Evolutionary conservation across 208 protist genomes (phyloP).

Genomic region (Trypanosomatidae sp.): DNA sequence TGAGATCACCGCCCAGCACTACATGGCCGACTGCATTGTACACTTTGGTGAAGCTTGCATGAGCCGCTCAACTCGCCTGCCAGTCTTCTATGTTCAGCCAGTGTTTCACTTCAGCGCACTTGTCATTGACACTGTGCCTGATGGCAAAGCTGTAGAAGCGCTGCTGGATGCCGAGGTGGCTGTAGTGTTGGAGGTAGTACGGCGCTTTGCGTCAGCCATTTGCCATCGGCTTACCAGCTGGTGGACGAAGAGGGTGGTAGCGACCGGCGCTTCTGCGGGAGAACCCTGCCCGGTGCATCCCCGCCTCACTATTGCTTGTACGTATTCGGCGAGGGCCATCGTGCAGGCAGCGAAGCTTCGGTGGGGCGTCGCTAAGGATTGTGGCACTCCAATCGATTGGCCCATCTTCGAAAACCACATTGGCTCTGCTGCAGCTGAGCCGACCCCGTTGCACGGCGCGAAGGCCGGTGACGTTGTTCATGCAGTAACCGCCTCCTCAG

Average conservation of each 20-base stretch:
- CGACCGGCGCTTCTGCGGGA: constrained; percentile 1
- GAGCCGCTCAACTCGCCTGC: constrained; percentile 76
- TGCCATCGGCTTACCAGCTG: constrained; percentile 6
- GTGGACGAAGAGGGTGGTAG: constrained; percentile 2
- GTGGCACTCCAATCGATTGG: constrained; percentile 18
- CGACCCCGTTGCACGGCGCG: background rate
- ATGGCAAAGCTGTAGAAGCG: background rate
- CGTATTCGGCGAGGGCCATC: constrained; percentile 23
- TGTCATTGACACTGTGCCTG: background rate
- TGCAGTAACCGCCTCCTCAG: background rate
- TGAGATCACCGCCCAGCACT: constrained; percentile 90
- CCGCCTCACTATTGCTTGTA: constrained; percentile 20
- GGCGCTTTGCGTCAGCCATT: constrained; percentile 19
- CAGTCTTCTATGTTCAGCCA: constrained; percentile 78
- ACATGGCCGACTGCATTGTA: constrained; percentile 79
- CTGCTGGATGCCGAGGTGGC: constrained; percentile 10
- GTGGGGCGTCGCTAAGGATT: background rate
- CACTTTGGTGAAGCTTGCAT: constrained; percentile 92
- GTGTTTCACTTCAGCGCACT: constrained; percentile 38
- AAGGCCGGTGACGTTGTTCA: background rate
- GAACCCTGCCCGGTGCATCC: constrained; percentile 2
- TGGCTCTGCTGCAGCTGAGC: too few relatives aligned
- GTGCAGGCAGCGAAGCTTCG: constrained; percentile 14
- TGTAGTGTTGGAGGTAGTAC: constrained; percentile 26
- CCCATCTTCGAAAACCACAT: constrained; percentile 20